phyloP scores from a whole-genome alignment of 768 basidiomycete genomes.

The Hemileccinum rubropunctum region DNA sequence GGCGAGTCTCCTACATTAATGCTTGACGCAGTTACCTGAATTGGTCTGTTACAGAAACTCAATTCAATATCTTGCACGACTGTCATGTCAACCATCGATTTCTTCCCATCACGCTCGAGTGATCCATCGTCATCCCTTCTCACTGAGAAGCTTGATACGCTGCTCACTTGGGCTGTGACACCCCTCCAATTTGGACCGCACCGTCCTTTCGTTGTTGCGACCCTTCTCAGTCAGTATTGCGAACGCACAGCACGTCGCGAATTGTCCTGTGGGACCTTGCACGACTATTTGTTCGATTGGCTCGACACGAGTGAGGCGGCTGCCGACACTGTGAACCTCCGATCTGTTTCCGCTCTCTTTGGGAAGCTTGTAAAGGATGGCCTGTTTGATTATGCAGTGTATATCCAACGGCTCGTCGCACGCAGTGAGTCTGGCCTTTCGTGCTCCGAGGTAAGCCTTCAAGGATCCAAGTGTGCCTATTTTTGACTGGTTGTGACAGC shows the following conservation, averaged over 20 bases:
- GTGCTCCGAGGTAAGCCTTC: conserved; percentile 44
- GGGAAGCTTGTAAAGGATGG: conserved; percentile 69
- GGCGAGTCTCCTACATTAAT: conserved; percentile 21
- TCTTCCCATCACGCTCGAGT: conserved; percentile 48
- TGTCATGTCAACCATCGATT: conserved; percentile 53
- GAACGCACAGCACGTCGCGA: conserved; percentile 64
- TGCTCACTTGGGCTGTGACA: conserved; percentile 81
- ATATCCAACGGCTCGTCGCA: conserved; percentile 79
- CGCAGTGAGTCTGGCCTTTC: conserved; percentile 67
- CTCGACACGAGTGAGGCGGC: conserved; percentile 65
- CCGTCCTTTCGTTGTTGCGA: conserved; percentile 70
- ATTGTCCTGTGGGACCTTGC: conserved; percentile 57
- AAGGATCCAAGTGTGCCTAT: not conserved
- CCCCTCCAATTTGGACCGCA: conserved; percentile 82
- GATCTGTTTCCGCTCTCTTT: conserved; percentile 62
- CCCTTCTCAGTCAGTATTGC: conserved; percentile 63
- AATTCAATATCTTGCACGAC: conserved; percentile 73
- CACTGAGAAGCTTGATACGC: conserved; percentile 65
- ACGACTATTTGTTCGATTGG: conserved; percentile 82
- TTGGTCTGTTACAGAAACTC: conserved; percentile 48
- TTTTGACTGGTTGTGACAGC: conserved; percentile 5
- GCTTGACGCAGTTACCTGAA: not conserved
- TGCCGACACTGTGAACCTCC: conserved; percentile 51
- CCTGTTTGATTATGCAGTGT: conserved; percentile 70
- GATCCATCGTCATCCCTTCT: conserved; percentile 43